Conservation (phyloP, 495 filamentous ascomycete species). For the Hypoxylon trugodes region DNA sequence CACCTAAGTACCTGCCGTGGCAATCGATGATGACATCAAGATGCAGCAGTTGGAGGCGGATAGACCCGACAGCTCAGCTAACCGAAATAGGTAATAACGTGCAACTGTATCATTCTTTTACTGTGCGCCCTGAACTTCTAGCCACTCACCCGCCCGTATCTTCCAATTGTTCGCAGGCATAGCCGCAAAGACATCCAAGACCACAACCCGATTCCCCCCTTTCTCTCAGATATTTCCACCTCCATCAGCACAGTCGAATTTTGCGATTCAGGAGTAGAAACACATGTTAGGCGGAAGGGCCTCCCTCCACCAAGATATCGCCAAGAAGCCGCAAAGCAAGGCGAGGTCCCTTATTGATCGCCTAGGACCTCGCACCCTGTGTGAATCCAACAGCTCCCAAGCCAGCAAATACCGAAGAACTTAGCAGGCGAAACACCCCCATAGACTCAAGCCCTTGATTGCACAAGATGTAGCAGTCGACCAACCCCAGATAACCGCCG, state of each 20-base stretch:
- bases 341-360: constrained; percentile 1
- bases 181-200: no score
- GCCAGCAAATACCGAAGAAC: constrained; percentile 13
- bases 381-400: constrained; percentile 11
- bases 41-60: constrained; percentile 7
- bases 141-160: no score
- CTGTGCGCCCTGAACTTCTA: no score
- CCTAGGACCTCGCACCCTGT: constrained; percentile 11
- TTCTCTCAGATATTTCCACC: no score
- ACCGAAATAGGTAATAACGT: not conserved
- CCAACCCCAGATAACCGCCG: constrained; percentile 13
- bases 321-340: not conserved
- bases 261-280: not conserved
- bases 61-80: not conserved
- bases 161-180: no score
- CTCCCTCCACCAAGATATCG: constrained; percentile 2
- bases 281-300: not conserved
- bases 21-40: constrained; percentile 22
- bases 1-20: not conserved
- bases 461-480: constrained; percentile 7
- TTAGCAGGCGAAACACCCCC: constrained; percentile 12
- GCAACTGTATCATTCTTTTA: no score
- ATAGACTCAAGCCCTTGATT: constrained; percentile 9
- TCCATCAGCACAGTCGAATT: not conserved
- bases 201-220: no score